Evolutionary conservation across 495 filamentous ascomycete species (phyloP).

Genomic region (Neurospora sp.): DNA sequence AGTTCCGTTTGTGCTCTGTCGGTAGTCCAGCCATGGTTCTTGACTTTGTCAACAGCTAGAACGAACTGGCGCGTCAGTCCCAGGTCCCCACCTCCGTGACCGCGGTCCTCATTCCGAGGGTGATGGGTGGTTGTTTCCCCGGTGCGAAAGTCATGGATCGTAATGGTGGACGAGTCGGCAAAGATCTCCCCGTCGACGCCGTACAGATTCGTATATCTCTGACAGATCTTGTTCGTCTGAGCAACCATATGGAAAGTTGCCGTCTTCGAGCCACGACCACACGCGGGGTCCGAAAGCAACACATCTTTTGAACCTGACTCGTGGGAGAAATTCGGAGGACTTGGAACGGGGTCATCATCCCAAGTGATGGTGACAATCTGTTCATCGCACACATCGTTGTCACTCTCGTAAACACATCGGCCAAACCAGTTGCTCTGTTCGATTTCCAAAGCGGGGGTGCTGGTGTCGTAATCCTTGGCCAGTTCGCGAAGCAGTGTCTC

Average conservation of each 20-base stretch:
- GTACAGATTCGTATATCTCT: constrained; percentile 72
- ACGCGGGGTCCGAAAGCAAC: constrained; percentile 7
- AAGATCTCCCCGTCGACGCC: constrained; percentile 77
- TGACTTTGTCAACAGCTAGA: constrained; percentile 68
- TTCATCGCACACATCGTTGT: constrained; percentile 88
- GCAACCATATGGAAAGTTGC: constrained; percentile 92
- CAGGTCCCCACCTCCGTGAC: constrained; percentile 82
- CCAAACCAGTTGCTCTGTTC: constrained; percentile 72
- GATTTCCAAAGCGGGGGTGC: constrained; percentile 42
- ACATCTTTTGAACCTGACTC: background rate
- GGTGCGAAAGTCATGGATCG: constrained; percentile 51
- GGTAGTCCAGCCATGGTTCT: constrained; percentile 55
- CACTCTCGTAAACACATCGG: constrained; percentile 84
- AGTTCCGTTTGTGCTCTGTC: constrained; percentile 62
- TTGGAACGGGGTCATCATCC: constrained; percentile 51
- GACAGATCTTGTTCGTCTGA: constrained; percentile 75
- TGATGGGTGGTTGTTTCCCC: constrained; percentile 41
- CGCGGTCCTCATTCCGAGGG: constrained; percentile 43
- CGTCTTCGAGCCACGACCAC: constrained; percentile 60
- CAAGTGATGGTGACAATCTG: constrained; percentile 80
- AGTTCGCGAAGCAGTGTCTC: constrained; percentile 42
- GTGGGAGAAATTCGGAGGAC: background rate
- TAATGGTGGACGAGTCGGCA: constrained; percentile 62
- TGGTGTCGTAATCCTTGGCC: constrained; percentile 54
- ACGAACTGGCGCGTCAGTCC: constrained; percentile 76